Conservation (phyloP, 148 eudicot species). For the Amaranthus cruentus region DNA sequence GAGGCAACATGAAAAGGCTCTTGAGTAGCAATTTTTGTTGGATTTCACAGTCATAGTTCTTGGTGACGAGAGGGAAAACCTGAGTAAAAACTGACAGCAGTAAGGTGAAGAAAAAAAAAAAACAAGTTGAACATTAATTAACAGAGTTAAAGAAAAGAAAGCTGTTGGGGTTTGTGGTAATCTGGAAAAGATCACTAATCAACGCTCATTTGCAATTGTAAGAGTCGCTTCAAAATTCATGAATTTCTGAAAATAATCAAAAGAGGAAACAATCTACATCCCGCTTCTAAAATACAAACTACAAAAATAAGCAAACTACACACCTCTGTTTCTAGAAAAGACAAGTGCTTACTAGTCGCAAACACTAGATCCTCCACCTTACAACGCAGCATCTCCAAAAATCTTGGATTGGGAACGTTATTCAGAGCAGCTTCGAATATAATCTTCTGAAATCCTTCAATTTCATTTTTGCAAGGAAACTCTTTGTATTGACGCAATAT, state of each 20-base stretch:
- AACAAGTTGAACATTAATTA: neutral
- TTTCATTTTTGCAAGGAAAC: slow-evolving; percentile 46
- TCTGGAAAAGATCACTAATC: neutral
- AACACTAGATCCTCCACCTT: slow-evolving; percentile 47
- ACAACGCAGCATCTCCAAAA: slow-evolving; percentile 43
- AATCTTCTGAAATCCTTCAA: slow-evolving; percentile 51
- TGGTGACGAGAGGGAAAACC: slow-evolving; percentile 59
- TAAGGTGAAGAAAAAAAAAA: slow-evolving; percentile 4
- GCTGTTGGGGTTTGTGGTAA: neutral
- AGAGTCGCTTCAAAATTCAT: neutral
- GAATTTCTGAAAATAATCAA: neutral
- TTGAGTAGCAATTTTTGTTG: slow-evolving; percentile 52
- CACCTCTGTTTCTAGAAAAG: slow-evolving; percentile 75
- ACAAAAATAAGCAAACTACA: neutral
- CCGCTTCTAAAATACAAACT: neutral
- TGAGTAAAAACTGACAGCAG: slow-evolving; percentile 27
- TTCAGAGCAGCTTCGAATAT: slow-evolving; percentile 37
- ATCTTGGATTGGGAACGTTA: slow-evolving; percentile 27
- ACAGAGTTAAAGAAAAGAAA: neutral
- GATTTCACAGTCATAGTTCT: slow-evolving; percentile 48
- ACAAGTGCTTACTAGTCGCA: slow-evolving; percentile 41
- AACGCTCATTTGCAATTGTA: neutral
- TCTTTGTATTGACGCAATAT: slow-evolving; percentile 25
- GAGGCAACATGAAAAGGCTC: slow-evolving; percentile 64
- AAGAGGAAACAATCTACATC: neutral